Conservation (phyloP, 495 filamentous ascomycete species). For the Recurvomyces mirabilis region DNA sequence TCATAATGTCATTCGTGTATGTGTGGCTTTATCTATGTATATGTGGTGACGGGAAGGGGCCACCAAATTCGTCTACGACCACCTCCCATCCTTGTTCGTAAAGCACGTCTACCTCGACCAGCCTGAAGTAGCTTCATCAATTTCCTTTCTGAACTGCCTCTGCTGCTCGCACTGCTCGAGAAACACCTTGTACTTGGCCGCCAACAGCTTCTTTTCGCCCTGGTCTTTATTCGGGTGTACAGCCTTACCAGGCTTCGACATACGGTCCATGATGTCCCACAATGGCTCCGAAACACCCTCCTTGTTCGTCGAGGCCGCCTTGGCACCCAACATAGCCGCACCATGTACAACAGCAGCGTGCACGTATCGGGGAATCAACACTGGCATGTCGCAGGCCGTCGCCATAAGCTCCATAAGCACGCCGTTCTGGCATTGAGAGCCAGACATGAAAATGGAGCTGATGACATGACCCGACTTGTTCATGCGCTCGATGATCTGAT, state of each 20-base stretch:
- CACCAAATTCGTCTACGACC: too few species aligned
- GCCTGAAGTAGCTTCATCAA: constrained; percentile 38
- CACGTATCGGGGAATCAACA: constrained; percentile 82
- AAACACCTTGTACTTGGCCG: constrained; percentile 69
- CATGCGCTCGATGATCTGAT: constrained; percentile 90
- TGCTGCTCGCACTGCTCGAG: constrained; percentile 34
- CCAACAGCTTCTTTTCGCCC: constrained; percentile 65
- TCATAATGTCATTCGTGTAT: too few species aligned
- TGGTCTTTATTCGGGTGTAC: constrained; percentile 57
- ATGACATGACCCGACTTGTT: constrained; percentile 76
- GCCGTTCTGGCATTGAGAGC: constrained; percentile 90
- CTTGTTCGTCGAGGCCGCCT: constrained; percentile 56
- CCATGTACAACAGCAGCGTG: constrained; percentile 94
- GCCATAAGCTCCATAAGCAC: constrained; percentile 85
- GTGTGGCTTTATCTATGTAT: too few species aligned
- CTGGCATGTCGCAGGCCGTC: constrained; percentile 80
- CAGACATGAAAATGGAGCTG: constrained; percentile 93
- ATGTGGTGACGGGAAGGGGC: too few species aligned
- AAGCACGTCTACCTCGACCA: too few species aligned
- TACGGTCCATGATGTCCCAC: constrained; percentile 95
- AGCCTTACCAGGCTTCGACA: constrained; percentile 85
- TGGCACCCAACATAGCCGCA: constrained; percentile 92
- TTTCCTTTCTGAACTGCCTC: constrained; percentile 27
- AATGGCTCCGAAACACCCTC: constrained; percentile 74
- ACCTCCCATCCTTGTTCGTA: too few species aligned